Percentiles rank a stretch among this genome's conserved stretches.
Conservation (phyloP, 106 monocot species). For the Platanthera guangdongensis region DNA sequence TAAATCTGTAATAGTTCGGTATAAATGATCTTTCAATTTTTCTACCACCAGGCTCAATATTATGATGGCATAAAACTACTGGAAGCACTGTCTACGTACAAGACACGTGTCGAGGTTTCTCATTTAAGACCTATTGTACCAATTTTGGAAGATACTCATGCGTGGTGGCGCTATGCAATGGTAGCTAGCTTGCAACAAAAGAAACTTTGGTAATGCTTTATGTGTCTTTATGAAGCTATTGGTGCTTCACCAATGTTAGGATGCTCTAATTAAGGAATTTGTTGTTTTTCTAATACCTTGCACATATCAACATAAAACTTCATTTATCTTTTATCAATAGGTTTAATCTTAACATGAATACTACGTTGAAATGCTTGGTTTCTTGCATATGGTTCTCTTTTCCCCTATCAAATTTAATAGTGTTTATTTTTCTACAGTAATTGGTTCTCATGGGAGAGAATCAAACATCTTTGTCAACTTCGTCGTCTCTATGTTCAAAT, state of each 20-base stretch:
- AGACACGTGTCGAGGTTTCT: slow-evolving; percentile 82
- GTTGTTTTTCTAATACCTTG: background rate
- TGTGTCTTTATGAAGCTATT: background rate
- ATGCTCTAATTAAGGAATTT: background rate
- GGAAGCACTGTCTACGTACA: slow-evolving; percentile 71
- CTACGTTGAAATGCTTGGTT: background rate
- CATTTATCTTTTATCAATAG: background rate
- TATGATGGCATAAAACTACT: slow-evolving; percentile 87
- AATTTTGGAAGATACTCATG: slow-evolving; percentile 55
- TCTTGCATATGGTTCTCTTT: background rate
- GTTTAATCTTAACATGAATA: background rate
- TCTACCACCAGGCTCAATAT: slow-evolving; percentile 72
- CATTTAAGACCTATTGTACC: slow-evolving; percentile 73
- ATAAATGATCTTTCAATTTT: slow-evolving; percentile 4
- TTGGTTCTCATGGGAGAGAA: slow-evolving; percentile 93
- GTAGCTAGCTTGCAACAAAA: slow-evolving; percentile 82
- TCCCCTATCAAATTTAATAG: background rate
- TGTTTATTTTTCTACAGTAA: slow-evolving; percentile 25
- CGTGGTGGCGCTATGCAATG: slow-evolving; percentile 95
- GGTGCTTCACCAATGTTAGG: background rate
- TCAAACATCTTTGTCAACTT: slow-evolving; percentile 84
- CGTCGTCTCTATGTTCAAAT: slow-evolving; percentile 86
- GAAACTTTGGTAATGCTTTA: slow-evolving; percentile 59
- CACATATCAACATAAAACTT: background rate
- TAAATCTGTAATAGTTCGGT: background rate